phyloP scores from a whole-genome alignment of 2,329 filamentous ascomycete species.

The Pseudogymnoascus sp. region DNA sequence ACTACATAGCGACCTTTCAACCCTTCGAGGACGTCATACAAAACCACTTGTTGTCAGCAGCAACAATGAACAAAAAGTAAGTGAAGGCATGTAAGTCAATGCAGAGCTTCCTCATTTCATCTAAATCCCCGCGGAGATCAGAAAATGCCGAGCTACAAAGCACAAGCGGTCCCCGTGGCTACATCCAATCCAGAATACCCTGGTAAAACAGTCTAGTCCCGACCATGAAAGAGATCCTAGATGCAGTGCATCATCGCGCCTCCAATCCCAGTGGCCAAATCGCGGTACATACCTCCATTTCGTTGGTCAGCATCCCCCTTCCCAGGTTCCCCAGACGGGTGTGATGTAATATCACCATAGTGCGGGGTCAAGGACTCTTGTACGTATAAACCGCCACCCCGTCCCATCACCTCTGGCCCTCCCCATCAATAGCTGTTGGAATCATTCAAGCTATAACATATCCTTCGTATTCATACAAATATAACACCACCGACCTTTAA shows the following conservation, averaged over 20 bases:
- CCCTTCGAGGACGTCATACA: conserved; percentile 1
- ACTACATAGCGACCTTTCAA: neutral
- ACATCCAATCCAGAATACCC: neutral
- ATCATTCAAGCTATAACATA: neutral
- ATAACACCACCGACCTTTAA: neutral
- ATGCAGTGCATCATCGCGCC: conserved; percentile 2
- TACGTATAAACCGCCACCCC: conserved; percentile 9
- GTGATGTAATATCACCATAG: conserved; percentile 1
- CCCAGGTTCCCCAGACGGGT: neutral
- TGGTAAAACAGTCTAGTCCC: neutral
- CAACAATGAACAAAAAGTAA: neutral
- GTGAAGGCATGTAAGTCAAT: neutral
- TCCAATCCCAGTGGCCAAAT: neutral
- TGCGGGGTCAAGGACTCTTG: conserved; percentile 7
- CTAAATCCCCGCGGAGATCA: neutral
- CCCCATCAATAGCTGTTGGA: neutral
- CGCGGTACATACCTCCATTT: neutral
- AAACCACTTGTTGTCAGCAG: neutral
- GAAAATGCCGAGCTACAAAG: neutral
- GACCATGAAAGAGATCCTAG: neutral
- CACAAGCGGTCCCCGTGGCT: neutral
- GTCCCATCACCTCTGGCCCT: neutral
- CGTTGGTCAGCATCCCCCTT: conserved; percentile 1
- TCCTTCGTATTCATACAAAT: neutral
- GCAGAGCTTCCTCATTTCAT: neutral